Evolutionary conservation across 768 basidiomycete species (phyloP).

Genomic region (Mycena leptocephala): DNA sequence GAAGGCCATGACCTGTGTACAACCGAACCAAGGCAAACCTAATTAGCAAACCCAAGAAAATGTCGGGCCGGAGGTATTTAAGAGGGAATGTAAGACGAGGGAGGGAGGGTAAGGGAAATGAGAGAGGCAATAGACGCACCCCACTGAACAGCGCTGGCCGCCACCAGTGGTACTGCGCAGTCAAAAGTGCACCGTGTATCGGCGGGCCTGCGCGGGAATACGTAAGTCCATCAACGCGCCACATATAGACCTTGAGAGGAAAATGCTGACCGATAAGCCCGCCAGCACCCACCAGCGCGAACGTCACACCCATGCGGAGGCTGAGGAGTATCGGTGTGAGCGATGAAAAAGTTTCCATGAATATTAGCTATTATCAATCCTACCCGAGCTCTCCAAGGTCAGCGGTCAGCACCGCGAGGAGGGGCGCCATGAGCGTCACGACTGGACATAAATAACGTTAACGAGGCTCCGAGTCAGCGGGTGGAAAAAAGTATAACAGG

Average conservation of each 20-base stretch:
- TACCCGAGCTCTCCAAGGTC: constrained; percentile 55
- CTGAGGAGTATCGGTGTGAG: constrained; percentile 29
- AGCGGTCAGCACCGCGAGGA: constrained; percentile 47
- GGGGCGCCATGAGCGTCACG: constrained; percentile 49
- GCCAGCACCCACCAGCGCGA: background rate
- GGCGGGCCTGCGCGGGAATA: constrained; percentile 47
- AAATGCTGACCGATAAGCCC: constrained; percentile 12
- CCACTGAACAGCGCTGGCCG: constrained; percentile 57
- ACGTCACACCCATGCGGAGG: constrained; percentile 47
- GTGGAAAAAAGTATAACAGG: background rate
- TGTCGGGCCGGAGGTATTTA: too few relatives aligned
- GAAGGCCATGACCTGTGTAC: too few relatives aligned
- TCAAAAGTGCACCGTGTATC: constrained; percentile 56
- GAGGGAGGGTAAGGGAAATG: too few relatives aligned
- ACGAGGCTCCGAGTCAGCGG: constrained; percentile 36
- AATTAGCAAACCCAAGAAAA: too few relatives aligned
- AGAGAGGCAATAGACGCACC: too few relatives aligned
- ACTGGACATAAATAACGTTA: constrained; percentile 40
- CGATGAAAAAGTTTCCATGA: background rate
- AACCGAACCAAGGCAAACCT: too few relatives aligned
- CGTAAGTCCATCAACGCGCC: too few relatives aligned
- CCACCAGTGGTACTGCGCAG: constrained; percentile 53
- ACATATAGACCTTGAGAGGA: background rate
- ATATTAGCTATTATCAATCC: constrained; percentile 24
- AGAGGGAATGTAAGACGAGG: too few relatives aligned